Evolutionary conservation across 306 rosid genomes (phyloP), one percentile per base, ranked within the genome.

Genomic region (Pyrus bretschneideri): DNA sequence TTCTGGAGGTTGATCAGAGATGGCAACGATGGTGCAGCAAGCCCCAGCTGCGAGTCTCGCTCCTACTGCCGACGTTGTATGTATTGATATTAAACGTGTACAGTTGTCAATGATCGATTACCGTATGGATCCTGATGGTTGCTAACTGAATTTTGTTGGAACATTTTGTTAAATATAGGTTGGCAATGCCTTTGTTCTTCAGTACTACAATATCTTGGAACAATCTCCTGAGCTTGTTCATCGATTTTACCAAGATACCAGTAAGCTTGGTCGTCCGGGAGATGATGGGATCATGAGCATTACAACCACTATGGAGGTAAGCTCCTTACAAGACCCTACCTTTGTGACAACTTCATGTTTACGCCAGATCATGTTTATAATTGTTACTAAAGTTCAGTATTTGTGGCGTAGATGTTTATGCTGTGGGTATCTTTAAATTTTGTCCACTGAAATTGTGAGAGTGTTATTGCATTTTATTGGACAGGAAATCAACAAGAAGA

Each of bases 141-240:
- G 65, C 25, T 83, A 77, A 77, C 52, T 23, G 58, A 13, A 55
- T 80, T 78, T 52, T 21, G 27, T 44, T 74, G 66, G 33, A 19
- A 68, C n/a, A 19, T 49, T 58, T 25, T 52, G 74, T 54, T 8
- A 42, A 59, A 57, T 79, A 4, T 77, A 93, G 98, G 98, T 93
- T 76, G 97, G 98, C 2, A 81, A 88, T 77, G 98, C 97, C n/a
- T 93, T 93, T 86, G 93, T 89, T 64, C 91, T 85, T 67, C 98
- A 91, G 70, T 93, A 89, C 78, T 93, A 93, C 78, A 91, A 79
- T 76, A 91, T 93, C 88, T 82, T 93, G 85, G 89, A 89, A 71
- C 90, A 89, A 69, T 91, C 92, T 55, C 98, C 98, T 3, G 83
- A 88, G 82, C 91, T 82, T 30, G 98, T 91, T 45, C 90, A 93